phyloP scores from a whole-genome alignment of 768 basidiomycete species.

The Hericium alpestre region DNA sequence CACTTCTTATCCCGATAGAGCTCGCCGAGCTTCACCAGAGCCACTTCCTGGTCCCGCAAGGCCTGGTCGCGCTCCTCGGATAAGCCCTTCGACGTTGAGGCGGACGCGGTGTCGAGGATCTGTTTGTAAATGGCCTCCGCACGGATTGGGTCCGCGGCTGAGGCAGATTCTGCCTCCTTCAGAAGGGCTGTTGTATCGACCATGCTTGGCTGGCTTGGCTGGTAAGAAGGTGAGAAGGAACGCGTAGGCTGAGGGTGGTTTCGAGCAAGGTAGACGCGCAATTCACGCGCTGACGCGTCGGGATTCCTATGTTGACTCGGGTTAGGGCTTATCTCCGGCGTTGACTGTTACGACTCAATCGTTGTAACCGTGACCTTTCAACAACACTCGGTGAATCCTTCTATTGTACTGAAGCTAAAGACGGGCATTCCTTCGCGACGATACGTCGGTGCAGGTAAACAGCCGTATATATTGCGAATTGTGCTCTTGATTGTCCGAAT shows the following conservation, averaged over 20 bases:
- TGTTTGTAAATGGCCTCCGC: conserved; percentile 71
- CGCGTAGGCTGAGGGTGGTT: neutral
- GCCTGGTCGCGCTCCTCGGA: conserved; percentile 32
- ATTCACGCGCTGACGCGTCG: conserved; percentile 10
- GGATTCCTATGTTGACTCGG: neutral
- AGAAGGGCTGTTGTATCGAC: conserved; percentile 28
- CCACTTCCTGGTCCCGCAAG: conserved; percentile 72
- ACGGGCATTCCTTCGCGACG: too few species aligned
- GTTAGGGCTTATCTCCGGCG: neutral
- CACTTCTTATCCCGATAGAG: conserved; percentile 81
- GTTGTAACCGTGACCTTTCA: too few species aligned
- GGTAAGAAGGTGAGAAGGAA: neutral
- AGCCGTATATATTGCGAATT: too few species aligned
- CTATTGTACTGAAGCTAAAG: too few species aligned
- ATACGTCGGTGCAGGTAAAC: too few species aligned
- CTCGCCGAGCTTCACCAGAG: conserved; percentile 77
- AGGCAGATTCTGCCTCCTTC: conserved; percentile 42
- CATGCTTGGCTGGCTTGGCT: conserved; percentile 2
- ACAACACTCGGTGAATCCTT: too few species aligned
- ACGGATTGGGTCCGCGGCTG: conserved; percentile 38
- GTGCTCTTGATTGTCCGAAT: too few species aligned
- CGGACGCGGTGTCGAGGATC: conserved; percentile 39
- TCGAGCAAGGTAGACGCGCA: neutral
- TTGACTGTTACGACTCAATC: too few species aligned
- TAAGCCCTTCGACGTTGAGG: conserved; percentile 29